A percentile compares a stretch with the other conserved stretches of the same genome.
These are phyloP conservation scores for Sphenostylis stenocarpa DNA, from an alignment of 306 rosid genomes.

Conservation along the genomic window DNA sequence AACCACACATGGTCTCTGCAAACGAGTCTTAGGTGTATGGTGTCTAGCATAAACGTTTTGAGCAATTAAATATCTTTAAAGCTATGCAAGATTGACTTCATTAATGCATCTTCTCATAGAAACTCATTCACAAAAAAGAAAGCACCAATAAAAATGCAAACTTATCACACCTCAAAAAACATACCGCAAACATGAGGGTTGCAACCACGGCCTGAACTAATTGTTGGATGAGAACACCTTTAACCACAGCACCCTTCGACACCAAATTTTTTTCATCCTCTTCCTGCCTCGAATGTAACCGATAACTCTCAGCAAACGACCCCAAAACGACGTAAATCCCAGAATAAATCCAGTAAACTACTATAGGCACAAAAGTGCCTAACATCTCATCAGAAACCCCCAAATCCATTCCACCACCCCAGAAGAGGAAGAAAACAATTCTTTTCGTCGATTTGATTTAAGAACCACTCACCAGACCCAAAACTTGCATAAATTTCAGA, in stretches of 20 bases:
- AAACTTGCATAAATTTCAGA: constrained; percentile 27
- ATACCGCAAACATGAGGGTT: constrained; percentile 73
- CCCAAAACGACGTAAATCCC: constrained; percentile 76
- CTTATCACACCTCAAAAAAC: background rate
- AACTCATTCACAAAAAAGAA: background rate
- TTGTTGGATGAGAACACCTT: constrained; percentile 90
- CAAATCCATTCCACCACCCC: constrained; percentile 54
- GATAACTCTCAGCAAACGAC: constrained; percentile 55
- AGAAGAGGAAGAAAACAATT: background rate
- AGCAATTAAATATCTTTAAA: constrained; percentile 19
- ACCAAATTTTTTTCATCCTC: constrained; percentile 97
- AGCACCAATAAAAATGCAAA: background rate
- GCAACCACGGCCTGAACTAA: constrained; percentile 84
- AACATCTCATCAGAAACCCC: constrained; percentile 82
- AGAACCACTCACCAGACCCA: constrained; percentile 21
- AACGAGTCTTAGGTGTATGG: background rate
- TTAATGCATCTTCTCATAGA: background rate
- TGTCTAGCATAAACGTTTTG: background rate
- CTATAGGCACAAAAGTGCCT: constrained; percentile 83
- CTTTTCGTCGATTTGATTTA: constrained; percentile 20
- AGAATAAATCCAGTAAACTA: constrained; percentile 83
- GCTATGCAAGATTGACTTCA: constrained; percentile 10
- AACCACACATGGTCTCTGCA: background rate
- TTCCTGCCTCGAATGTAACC: constrained; percentile 76
- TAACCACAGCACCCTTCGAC: constrained; percentile 67